Evolutionary conservation across 495 filamentous ascomycete species (phyloP), one percentile per base, ranked within the genome.

Genomic region (Niebla homalea): DNA sequence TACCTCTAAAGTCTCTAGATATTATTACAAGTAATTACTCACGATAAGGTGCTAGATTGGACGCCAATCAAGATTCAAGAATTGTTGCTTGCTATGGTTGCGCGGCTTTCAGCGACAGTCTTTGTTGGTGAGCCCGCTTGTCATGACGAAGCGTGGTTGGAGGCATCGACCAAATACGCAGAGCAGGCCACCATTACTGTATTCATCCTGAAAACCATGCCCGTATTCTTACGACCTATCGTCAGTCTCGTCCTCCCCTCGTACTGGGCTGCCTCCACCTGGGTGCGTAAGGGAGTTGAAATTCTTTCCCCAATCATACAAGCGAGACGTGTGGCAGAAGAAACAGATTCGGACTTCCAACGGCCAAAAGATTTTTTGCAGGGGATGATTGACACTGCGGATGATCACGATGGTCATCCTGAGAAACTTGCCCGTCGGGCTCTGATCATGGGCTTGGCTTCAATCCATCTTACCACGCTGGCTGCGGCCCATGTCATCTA

Each of bases 101-200:
- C 69, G 12, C 68, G 68, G 15, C 58, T 71, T 10, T 71, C 72
- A 2, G 67, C 70, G 3, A 58, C 66, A 19, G 60, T 73, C n/a
- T 75, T 76, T 48, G 54, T 74, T 6, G 74, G 74, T 25, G 55
- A 51, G 0, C 57, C 60, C 0, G 44, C 74, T 10, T 71, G 68
- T 49, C 66, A 66, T 7, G 66, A 76, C 48, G 55, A 59, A 6
- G 60, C 63, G 0, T 68, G 72, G 59, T 59, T 75, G 5, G 55
- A 60, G 5, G 56, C 64, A 3, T 64, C 64, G 1, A 62, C 67
- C 41, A 58, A 60, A 4, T 77, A 69, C 51, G 69, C 70, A 1
- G 47, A 63, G 10, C 62, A 62, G 39, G 46, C 70, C 5, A 66
- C 69, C 8, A 36, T 64, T 8, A 60, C 52, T 3, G 54, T 60